Conservation (phyloP, 805 yeast genomes). For the Ogataea neopini region DNA sequence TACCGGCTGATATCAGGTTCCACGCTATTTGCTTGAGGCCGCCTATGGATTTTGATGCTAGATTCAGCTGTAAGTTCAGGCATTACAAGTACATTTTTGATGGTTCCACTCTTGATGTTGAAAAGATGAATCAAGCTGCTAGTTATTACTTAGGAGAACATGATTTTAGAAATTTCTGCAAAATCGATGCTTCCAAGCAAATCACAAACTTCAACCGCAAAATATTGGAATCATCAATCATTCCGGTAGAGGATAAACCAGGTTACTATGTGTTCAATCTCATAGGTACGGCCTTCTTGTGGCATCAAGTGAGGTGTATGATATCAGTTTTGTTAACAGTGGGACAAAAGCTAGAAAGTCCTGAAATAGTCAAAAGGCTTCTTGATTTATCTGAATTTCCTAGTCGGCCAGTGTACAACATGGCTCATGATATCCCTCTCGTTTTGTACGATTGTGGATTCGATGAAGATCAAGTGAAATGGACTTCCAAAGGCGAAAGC, state of each 20-base stretch:
- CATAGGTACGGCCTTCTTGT: slow-evolving; percentile 85
- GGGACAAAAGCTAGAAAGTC: slow-evolving; percentile 74
- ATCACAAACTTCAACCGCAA: slow-evolving; percentile 74
- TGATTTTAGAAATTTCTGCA: slow-evolving; percentile 94
- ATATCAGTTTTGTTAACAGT: slow-evolving; percentile 77
- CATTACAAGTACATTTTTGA: slow-evolving; percentile 84
- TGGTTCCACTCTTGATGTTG: slow-evolving; percentile 57
- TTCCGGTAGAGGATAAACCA: slow-evolving; percentile 17
- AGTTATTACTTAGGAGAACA: slow-evolving; percentile 64
- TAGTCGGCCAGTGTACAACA: slow-evolving; percentile 74
- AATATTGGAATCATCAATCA: slow-evolving; percentile 43
- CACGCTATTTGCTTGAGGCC: slow-evolving; percentile 83
- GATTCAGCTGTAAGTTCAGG: slow-evolving; percentile 85
- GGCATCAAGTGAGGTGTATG: slow-evolving; percentile 99
- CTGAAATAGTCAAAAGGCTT: slow-evolving; percentile 56
- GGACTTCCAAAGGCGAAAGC: slow-evolving; percentile 47
- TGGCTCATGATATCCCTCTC: slow-evolving; percentile 89
- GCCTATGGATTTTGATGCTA: slow-evolving; percentile 81
- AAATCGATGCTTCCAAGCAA: slow-evolving; percentile 92
- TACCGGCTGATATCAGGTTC: slow-evolving; percentile 83
- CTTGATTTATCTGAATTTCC: slow-evolving; percentile 59
- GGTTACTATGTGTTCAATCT: slow-evolving; percentile 71
- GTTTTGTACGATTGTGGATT: slow-evolving; percentile 84
- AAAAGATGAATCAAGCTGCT: slow-evolving; percentile 70
- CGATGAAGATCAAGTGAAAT: slow-evolving; percentile 56